Evolutionary conservation across 805 yeast genomes (phyloP).

Genomic region (Osmozyma mogii): DNA sequence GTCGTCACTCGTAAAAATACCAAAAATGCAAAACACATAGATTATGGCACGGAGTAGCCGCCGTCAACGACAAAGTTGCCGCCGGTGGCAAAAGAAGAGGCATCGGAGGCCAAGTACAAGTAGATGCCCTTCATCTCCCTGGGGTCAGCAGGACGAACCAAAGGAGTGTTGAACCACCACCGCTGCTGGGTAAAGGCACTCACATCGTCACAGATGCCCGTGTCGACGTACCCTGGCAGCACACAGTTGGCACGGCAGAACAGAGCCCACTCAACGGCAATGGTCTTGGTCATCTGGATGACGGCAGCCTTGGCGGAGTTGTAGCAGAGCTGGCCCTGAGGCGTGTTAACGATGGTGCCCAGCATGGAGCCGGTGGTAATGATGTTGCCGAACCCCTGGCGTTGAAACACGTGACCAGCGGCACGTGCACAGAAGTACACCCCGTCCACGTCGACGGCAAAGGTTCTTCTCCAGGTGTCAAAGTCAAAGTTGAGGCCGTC

Average conservation of each 20-base stretch:
- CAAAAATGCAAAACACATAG: no score
- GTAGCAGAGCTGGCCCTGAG: background rate
- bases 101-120: constrained; percentile 29
- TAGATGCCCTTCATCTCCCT: background rate
- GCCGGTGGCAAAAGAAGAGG: constrained; percentile 37
- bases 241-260: background rate
- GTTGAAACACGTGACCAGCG: no score
- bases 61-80: constrained; percentile 35
- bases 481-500: no score
- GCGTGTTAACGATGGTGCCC: background rate
- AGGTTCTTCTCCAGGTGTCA: constrained; percentile 3
- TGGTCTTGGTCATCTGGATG: background rate
- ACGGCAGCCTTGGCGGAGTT: background rate
- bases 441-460: constrained; percentile 16
- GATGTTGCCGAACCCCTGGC: no score
- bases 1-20: no score
- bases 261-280: background rate
- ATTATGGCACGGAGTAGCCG: no score
- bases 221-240: background rate
- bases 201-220: background rate
- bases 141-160: background rate
- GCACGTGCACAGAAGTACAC: constrained; percentile 18
- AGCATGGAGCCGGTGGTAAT: background rate
- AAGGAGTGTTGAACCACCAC: background rate
- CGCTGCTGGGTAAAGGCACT: background rate